Base-by-base conservation (phyloP, 495 filamentous ascomycete species). In the Tricharina praecox region DNA sequence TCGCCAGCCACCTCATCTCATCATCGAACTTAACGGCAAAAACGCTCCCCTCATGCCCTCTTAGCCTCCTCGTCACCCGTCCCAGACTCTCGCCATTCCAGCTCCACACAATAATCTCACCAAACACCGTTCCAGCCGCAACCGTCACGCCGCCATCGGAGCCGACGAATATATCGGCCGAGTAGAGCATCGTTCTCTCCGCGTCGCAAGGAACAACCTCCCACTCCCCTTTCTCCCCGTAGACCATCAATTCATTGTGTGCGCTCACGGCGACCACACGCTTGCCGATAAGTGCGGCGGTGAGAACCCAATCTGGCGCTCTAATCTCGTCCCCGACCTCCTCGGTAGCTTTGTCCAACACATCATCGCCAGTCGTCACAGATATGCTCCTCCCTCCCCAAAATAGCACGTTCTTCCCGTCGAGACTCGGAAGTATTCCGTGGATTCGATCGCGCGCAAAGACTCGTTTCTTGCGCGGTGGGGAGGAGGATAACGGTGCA, bases 11-110 rank as follows among this genome's bases (percentile, higher is more conserved):
- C 35, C 82, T 69, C 16, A 64, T 63, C 3, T 64, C 47, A 9
- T 58, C 51, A 8, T 54, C 47, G 3, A 87, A 66, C 7, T 72
- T 68, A 9, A 96, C 78, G 4, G 82, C 86, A 53, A 94, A 96
- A 4, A 96, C 77, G 0, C 90, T 95, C 0, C 90, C 90, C 51
- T 96, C 85, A 53, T 99, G 90, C 0, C 86, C 92, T 3, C 75
- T 75, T 51, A 96, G 83, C 21, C 80, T 76, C 46, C 74, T 74
- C 35, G 90, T 75, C 15, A 83, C 68, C 3, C 68, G 60, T 13
- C 55, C 59, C 23, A 47, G 48, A 10, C 42, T 18, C 15, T 51
- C 51, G n/a, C 33, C 8, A 8, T 20, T 13, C 35, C 52, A 34
- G 4, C 24, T 18, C 88, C 87, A 96, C 2, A 94, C 71, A 10